Evolutionary conservation across 257 asterid genomes (phyloP), one percentile per base, ranked within the genome.

Genomic region (Solanum piurae): DNA sequence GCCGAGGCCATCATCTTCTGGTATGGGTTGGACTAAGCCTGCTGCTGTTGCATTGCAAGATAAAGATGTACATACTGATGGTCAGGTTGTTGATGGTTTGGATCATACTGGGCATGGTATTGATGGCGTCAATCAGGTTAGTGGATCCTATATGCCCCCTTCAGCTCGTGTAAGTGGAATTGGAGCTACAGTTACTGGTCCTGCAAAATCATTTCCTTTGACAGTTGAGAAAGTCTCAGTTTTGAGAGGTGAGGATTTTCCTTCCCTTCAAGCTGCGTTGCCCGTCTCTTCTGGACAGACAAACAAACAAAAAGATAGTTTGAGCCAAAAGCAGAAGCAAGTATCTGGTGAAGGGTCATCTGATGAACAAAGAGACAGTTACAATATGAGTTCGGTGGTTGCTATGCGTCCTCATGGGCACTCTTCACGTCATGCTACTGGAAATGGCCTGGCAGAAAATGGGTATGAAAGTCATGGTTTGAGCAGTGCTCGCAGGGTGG

Each of bases 191-290:
- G 88, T 87, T 72, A 66, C 91, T 72, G 89, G 88, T 83, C 88
- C 96, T 86, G 88, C 90, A 52, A 77, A 91, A 88, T 90, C 92
- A 85, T 89, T 90, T 75, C 88, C 90, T 25, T 88, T 90, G 12
- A 79, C 94, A 36, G 89, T 87, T 4, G 95, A 92, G 91, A 97
- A 90, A 94, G 92, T 94, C 4, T 85, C 93, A 87, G 96, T 97
- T 86, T 92, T 97, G 96, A 92, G 96, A 91, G 99, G 99, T 27
- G 99, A 97, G 94, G 99, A 97, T 91, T 97, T 97, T 89, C 99
- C 99, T n/a, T 92, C 99, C 86, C 91, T 97, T 86, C 95, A 93
- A 89, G 99, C 97, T 83, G 98, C 94, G 13, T 91, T 94, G 89
- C 98, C 99, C 10, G 92, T 90, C 36, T 90, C 96, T 13, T 92